Conservation (phyloP, 805 yeast genomes). For the Priceomyces melissophilus region DNA sequence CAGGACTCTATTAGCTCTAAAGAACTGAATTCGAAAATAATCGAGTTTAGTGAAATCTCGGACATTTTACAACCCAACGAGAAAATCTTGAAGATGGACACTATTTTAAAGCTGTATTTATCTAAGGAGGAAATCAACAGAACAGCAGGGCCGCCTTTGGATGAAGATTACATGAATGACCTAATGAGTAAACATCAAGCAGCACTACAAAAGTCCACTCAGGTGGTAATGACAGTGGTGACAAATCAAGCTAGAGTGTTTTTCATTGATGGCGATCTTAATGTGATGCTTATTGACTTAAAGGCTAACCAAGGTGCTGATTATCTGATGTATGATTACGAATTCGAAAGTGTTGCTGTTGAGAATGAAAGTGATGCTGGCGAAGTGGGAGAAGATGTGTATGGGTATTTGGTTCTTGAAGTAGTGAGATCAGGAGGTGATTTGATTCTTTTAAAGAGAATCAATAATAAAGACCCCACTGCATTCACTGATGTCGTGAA, state of each 20-base stretch:
- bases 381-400: conserved; percentile 40
- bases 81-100: conserved; percentile 39
- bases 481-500: conserved; percentile 19
- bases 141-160: conserved; percentile 16
- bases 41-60: conserved; percentile 34
- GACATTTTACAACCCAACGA: conserved; percentile 29
- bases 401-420: conserved; percentile 66
- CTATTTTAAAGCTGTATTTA: conserved; percentile 34
- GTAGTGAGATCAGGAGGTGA: conserved; percentile 51
- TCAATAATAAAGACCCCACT: conserved; percentile 36
- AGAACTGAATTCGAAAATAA: conserved; percentile 3
- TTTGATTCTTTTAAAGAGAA: conserved; percentile 49
- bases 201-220: conserved; percentile 17
- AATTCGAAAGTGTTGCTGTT: conserved; percentile 45
- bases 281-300: conserved; percentile 37
- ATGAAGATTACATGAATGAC: conserved; percentile 30
- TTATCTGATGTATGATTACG: conserved; percentile 78
- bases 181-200: conserved; percentile 23
- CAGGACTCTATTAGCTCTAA: no score
- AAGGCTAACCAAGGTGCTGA: conserved; percentile 42
- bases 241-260: conserved; percentile 41
- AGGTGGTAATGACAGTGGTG: conserved; percentile 36
- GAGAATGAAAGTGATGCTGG: conserved; percentile 15
- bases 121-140: conserved; percentile 21
- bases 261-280: conserved; percentile 31